Evolutionary conservation across 73 alveolate genomes (phyloP).

Genomic region (Uronychia binucleata): DNA sequence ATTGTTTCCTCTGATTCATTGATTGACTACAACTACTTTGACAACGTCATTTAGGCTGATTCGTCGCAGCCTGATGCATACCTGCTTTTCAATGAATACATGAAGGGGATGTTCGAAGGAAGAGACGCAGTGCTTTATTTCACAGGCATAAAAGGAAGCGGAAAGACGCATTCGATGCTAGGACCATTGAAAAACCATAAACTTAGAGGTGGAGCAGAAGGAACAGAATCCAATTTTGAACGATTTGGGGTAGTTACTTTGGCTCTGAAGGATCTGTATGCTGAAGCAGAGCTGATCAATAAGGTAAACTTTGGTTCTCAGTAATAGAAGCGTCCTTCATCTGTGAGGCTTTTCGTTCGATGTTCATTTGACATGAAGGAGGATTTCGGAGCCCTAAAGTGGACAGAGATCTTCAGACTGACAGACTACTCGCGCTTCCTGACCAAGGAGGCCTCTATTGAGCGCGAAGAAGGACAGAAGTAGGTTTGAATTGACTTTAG

Average conservation of each 20-base stretch:
- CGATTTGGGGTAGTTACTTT: not conserved
- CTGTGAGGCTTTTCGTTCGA: not conserved
- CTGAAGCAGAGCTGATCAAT: not conserved
- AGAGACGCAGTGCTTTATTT: not conserved
- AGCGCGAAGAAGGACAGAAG: not conserved
- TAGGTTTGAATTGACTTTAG: not conserved
- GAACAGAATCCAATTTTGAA: not conserved
- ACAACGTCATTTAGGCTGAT: not conserved
- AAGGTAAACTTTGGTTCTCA: not conserved
- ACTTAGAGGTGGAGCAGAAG: not conserved
- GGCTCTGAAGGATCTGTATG: not conserved
- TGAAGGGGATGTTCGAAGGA: slow-evolving; percentile 1
- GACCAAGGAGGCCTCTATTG: not conserved
- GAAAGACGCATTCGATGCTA: not conserved
- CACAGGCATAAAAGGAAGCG: not conserved
- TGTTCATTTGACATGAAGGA: not conserved
- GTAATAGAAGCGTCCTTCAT: not conserved
- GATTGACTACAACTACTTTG: not conserved
- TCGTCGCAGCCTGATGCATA: not conserved
- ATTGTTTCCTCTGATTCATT: not conserved
- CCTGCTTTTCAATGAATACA: not conserved
- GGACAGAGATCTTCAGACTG: not conserved
- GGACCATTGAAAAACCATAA: not conserved
- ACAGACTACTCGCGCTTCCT: not conserved
- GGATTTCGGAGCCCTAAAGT: not conserved